These are phyloP conservation scores for Syzygium aromaticum DNA, from an alignment of 345 rosid species.

Conservation along the genomic window DNA sequence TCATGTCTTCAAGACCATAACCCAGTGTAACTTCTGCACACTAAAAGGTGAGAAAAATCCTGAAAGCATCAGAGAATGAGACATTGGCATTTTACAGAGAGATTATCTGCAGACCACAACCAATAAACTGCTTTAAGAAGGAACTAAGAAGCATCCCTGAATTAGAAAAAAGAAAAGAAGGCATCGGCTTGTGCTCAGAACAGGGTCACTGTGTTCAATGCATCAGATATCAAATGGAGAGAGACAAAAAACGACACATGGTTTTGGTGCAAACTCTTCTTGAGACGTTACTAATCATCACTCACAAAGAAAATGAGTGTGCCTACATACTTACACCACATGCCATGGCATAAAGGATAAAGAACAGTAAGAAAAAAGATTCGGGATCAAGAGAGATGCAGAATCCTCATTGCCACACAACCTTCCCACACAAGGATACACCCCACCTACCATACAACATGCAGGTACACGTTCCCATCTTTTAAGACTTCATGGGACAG, in stretches of 20 bases:
- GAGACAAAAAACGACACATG: neutral
- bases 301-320: neutral
- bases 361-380: neutral
- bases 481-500: neutral
- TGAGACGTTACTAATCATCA: neutral
- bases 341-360: neutral
- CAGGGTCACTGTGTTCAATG: neutral
- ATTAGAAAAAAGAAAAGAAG: neutral
- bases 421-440: neutral
- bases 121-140: neutral
- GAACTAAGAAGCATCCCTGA: neutral
- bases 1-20: conserved; percentile 86
- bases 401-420: neutral
- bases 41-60: conserved; percentile 17
- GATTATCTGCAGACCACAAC: neutral
- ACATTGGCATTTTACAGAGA: neutral
- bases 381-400: neutral
- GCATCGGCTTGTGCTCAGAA: neutral
- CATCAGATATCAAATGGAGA: neutral
- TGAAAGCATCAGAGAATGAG: neutral
- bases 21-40: conserved; percentile 81
- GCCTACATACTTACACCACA: neutral
- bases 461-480: neutral
- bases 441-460: neutral
- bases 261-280: neutral